Percentiles rank a stretch among this genome's conserved stretches.
phyloP scores from a whole-genome alignment of 2,329 filamentous ascomycete genomes.

The Venturia pyrina region DNA sequence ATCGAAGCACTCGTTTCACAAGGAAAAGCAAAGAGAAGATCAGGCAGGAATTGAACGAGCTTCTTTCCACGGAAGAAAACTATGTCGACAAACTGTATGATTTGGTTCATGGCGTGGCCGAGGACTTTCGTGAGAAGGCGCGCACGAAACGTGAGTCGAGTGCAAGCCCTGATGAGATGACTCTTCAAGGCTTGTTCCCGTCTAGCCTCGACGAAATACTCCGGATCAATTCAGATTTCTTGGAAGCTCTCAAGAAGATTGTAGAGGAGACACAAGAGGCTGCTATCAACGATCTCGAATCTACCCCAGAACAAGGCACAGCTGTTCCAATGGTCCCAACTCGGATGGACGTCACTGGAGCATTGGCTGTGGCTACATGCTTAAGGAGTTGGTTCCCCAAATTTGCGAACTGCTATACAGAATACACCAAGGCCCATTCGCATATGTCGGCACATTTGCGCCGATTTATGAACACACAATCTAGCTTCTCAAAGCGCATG shows the following conservation, averaged over 20 bases:
- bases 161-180: conserved; percentile 60
- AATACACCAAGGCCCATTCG: conserved; percentile 86
- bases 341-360: conserved; percentile 63
- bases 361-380: conserved; percentile 65
- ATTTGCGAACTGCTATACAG: conserved; percentile 82
- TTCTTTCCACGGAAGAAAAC: conserved; percentile 87
- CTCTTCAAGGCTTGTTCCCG: conserved; percentile 71
- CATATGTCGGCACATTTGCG: conserved; percentile 76
- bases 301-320: conserved; percentile 31
- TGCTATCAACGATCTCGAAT: conserved; percentile 66
- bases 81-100: conserved; percentile 85
- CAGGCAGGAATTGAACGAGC: conserved; percentile 78
- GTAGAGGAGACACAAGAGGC: conserved; percentile 78
- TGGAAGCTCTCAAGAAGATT: conserved; percentile 63
- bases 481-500: conserved; percentile 71
- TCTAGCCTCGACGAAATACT: conserved; percentile 70
- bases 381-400: conserved; percentile 88
- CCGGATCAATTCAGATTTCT: conserved; percentile 69
- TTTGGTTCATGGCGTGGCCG: conserved; percentile 69
- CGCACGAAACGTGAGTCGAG: conserved; percentile 48
- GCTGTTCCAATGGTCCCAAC: conserved; percentile 24
- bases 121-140: conserved; percentile 66
- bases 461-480: conserved; percentile 64
- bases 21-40: conserved; percentile 75
- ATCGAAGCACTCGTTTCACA: conserved; percentile 66